Conservation (phyloP, 1,139 yeast genomes). For the Candida freyschussii region DNA sequence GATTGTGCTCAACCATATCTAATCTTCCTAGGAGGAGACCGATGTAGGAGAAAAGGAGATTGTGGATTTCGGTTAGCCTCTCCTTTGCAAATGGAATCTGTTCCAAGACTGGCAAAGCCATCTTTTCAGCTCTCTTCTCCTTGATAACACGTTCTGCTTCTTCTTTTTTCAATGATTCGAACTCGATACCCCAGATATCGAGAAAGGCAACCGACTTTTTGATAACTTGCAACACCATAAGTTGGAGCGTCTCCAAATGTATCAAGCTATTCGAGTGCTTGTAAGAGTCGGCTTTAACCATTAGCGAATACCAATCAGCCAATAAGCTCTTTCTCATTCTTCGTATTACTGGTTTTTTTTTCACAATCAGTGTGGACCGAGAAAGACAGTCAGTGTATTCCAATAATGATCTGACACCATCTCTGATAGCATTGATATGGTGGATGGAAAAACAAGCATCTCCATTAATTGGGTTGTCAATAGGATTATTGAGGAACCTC, state of each 20-base stretch:
- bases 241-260: slow-evolving; percentile 65
- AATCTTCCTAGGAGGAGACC: slow-evolving; percentile 68
- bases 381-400: slow-evolving; percentile 82
- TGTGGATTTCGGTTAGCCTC: slow-evolving; percentile 71
- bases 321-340: slow-evolving; percentile 73
- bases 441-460: slow-evolving; percentile 28
- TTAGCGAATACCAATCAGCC: slow-evolving; percentile 87
- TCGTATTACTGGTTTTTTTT: slow-evolving; percentile 62
- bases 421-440: slow-evolving; percentile 58
- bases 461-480: slow-evolving; percentile 35
- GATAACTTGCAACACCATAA: slow-evolving; percentile 70
- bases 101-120: slow-evolving; percentile 29
- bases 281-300: slow-evolving; percentile 81
- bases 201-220: slow-evolving; percentile 69
- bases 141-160: slow-evolving; percentile 19
- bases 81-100: slow-evolving; percentile 65
- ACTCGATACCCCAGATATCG: slow-evolving; percentile 69
- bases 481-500: slow-evolving; percentile 67
- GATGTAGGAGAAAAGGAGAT: slow-evolving; percentile 63
- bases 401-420: slow-evolving; percentile 74
- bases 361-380: slow-evolving; percentile 74
- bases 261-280: slow-evolving; percentile 63
- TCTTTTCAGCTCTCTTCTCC: slow-evolving; percentile 7
- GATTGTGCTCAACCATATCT: slow-evolving; percentile 70
- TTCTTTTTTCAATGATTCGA: slow-evolving; percentile 30